Base-by-base conservation (phyloP, 2,329 filamentous ascomycete species). In the Chalaropsis thielavioides region DNA sequence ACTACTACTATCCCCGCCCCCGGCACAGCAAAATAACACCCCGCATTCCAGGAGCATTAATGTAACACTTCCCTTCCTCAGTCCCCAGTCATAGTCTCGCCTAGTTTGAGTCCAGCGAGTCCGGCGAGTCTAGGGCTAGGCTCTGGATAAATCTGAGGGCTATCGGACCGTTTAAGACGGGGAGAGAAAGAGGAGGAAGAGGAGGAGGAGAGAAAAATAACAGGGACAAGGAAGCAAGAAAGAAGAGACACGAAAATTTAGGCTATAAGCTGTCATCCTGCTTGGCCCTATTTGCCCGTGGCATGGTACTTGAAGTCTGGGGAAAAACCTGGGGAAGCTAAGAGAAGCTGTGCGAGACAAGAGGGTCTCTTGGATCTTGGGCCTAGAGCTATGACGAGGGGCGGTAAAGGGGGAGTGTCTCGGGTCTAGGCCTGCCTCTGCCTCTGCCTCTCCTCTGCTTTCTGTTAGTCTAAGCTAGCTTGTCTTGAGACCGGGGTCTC, bases 21-120 rank as follows among this genome's bases (percentile, higher is more conserved):
- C 63, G 58, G 58, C 43, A 27, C 35, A 41, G 54, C 58, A 65
- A 61, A 35, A 61, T 54, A 54, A 41, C 58, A 5, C 60, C 27
- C 27, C 59, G 56, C 63, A 61, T 61, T 35, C 56, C 58, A 56
- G 63, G 63, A 43, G 58, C 27, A 41, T 40, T 38, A 61, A 65
- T 65, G 63, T 65, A 65, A 65, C 63, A 5, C 63, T 61, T 43
- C 58, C 40, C 35, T 22, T 41, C 58, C 58, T 19, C 35, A 10
- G 8, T 17, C 35, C 17, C 27, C 4, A 8, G n/a, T 13, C 19
- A 8, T 2, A 13, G 46, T 49, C 17, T 22, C n/a, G 22, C 22
- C 22, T 11, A 49, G 46, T 22, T 49, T 8, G 13, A 19, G 46
- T 49, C 13, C 10, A 49, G 46, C 7, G n/a, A n/a, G n/a, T n/a